These are phyloP conservation scores for Lentinula aciculospora DNA, from an alignment of 768 basidiomycete species.

Conservation along the genomic window DNA sequence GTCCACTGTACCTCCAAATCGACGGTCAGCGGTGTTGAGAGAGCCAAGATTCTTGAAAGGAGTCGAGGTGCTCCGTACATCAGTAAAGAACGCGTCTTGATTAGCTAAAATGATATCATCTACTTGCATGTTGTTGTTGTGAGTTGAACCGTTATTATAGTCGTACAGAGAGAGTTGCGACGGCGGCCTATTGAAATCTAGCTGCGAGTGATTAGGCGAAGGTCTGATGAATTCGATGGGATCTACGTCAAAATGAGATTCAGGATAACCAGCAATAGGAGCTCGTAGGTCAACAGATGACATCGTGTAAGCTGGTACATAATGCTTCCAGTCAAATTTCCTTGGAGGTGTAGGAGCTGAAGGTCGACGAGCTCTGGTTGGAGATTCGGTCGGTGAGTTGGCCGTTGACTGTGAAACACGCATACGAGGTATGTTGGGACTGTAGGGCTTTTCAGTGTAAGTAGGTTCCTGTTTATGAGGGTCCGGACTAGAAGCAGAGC, in stretches of 20 bases:
- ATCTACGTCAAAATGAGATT: conserved; percentile 6
- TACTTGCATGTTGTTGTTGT: conserved; percentile 10
- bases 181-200: conserved; percentile 18
- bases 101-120: neutral
- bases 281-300: neutral
- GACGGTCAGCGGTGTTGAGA: neutral
- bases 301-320: neutral
- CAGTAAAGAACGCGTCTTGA: conserved; percentile 4
- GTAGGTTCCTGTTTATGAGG: conserved; percentile 25
- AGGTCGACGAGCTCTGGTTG: conserved; percentile 12
- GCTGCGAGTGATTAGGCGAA: conserved; percentile 11
- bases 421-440: conserved; percentile 15
- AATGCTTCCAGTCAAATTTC: conserved; percentile 5
- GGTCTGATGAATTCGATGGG: conserved; percentile 5
- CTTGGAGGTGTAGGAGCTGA: conserved; percentile 16
- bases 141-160: conserved; percentile 12
- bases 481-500: conserved; percentile 29
- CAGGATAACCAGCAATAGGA: conserved; percentile 1
- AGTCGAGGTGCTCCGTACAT: conserved; percentile 7
- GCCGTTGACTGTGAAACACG: conserved; percentile 7
- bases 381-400: conserved; percentile 12
- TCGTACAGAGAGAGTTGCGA: conserved; percentile 18
- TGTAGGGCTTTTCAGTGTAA: conserved; percentile 24
- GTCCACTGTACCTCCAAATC: neutral
- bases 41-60: conserved; percentile 8